phyloP scores from a whole-genome alignment of 345 rosid species.

The Chamaenerion angustifolium region DNA sequence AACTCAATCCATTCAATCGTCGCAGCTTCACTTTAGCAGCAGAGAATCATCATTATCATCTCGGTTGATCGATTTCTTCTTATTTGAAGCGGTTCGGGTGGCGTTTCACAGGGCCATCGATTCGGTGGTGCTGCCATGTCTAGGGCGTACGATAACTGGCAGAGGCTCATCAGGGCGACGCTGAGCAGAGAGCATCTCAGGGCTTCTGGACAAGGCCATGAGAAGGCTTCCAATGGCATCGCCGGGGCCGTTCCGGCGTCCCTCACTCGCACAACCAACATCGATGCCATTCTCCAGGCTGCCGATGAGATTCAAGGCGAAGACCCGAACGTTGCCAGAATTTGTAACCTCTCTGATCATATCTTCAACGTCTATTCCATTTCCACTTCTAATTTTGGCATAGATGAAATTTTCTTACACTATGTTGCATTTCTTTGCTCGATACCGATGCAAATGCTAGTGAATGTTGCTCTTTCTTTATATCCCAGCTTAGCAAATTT shows the following conservation, averaged over 20 bases:
- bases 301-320: slow-evolving; percentile 91
- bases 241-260: slow-evolving; percentile 83
- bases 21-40: no score
- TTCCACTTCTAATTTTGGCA: background rate
- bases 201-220: slow-evolving; percentile 45
- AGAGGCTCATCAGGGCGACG: slow-evolving; percentile 77
- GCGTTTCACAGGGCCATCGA: background rate
- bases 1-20: no score
- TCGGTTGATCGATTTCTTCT: no score
- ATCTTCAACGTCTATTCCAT: background rate
- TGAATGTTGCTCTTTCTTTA: no score
- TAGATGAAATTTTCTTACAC: no score
- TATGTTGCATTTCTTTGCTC: background rate
- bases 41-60: no score
- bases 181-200: slow-evolving; percentile 66
- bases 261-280: slow-evolving; percentile 69
- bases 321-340: slow-evolving; percentile 69
- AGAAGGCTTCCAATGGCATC: slow-evolving; percentile 48
- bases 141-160: slow-evolving; percentile 64
- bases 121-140: slow-evolving; percentile 28
- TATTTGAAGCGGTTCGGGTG: no score
- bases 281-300: slow-evolving; percentile 79
- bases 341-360: slow-evolving; percentile 30
- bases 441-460: no score
- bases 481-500: no score